Evolutionary conservation across 2,329 filamentous ascomycete genomes (phyloP).

Genomic region (Pseudogymnoascus sp.): DNA sequence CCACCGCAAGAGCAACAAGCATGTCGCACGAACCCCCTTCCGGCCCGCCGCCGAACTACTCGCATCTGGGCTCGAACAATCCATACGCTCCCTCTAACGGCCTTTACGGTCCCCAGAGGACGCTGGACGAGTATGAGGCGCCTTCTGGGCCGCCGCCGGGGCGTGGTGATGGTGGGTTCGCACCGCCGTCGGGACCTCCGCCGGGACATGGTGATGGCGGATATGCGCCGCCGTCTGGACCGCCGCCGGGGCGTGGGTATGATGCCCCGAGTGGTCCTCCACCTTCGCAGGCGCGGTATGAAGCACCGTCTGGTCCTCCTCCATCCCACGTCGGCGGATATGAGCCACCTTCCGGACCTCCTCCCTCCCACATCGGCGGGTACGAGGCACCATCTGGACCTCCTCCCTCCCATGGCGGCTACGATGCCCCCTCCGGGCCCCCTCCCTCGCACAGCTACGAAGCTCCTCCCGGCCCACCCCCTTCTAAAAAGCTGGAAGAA

Average conservation of each 20-base stretch:
- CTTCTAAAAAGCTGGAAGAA: constrained; percentile 10
- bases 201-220: constrained; percentile 15
- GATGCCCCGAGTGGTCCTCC: not conserved
- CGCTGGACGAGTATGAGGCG: not conserved
- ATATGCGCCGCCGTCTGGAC: constrained; percentile 14
- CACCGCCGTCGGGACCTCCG: constrained; percentile 27
- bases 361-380: constrained; percentile 2
- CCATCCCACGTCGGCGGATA: constrained; percentile 6
- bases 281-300: not conserved
- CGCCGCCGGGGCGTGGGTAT: not conserved
- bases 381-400: constrained; percentile 3
- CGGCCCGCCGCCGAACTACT: constrained; percentile 1
- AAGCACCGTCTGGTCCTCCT: not conserved
- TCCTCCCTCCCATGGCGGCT: constrained; percentile 17
- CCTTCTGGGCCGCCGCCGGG: not conserved
- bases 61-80: not conserved
- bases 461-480: constrained; percentile 32
- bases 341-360: not conserved
- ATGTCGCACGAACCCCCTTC: not conserved
- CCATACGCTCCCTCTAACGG: not conserved
- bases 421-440: constrained; percentile 23
- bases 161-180: constrained; percentile 16
- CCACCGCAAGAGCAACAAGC: not conserved
- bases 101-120: not conserved
- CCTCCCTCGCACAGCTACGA: constrained; percentile 23